These are phyloP conservation scores for Penicillium sp. DNA, from an alignment of 2,329 filamentous ascomycete species.

Conservation along the genomic window DNA sequence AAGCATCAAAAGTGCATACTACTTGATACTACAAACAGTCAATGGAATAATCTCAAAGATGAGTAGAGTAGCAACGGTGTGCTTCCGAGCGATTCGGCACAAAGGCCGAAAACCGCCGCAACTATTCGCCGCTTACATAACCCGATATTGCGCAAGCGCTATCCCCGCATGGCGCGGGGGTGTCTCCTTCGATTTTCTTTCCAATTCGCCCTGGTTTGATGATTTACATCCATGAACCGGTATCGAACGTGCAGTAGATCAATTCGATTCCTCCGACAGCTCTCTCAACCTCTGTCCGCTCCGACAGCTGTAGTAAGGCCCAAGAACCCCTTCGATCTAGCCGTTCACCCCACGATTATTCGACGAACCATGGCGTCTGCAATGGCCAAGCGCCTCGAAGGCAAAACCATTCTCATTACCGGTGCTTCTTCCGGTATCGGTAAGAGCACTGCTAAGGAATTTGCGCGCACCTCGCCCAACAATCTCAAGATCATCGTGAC, in stretches of 20 bases:
- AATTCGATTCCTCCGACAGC: conserved; percentile 29
- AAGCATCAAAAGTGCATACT: not conserved
- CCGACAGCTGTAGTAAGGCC: conserved; percentile 27
- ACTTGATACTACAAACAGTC: not conserved
- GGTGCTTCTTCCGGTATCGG: conserved; percentile 95
- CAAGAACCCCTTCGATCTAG: conserved; percentile 22
- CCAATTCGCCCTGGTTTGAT: conserved; percentile 8
- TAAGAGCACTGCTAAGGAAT: conserved; percentile 74
- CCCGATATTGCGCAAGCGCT: conserved; percentile 13
- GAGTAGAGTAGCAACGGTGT: not conserved
- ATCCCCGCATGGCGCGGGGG: conserved; percentile 27
- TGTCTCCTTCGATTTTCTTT: conserved; percentile 19
- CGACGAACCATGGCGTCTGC: conserved; percentile 65
- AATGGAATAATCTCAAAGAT: not conserved
- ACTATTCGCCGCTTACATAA: conserved; percentile 10
- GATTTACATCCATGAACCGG: conserved; percentile 34
- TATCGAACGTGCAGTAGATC: conserved; percentile 29
- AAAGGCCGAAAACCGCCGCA: conserved; percentile 8
- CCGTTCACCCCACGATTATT: conserved; percentile 27
- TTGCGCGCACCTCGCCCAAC: conserved; percentile 80
- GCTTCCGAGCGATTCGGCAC: conserved; percentile 3
- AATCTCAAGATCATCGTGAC: conserved; percentile 84
- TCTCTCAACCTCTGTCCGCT: conserved; percentile 17
- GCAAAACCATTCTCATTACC: conserved; percentile 91
- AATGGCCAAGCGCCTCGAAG: conserved; percentile 79